Evolutionary conservation across 1,139 yeast genomes (phyloP), one percentile per base, ranked within the genome.

Genomic region (Geotrichum reessii): DNA sequence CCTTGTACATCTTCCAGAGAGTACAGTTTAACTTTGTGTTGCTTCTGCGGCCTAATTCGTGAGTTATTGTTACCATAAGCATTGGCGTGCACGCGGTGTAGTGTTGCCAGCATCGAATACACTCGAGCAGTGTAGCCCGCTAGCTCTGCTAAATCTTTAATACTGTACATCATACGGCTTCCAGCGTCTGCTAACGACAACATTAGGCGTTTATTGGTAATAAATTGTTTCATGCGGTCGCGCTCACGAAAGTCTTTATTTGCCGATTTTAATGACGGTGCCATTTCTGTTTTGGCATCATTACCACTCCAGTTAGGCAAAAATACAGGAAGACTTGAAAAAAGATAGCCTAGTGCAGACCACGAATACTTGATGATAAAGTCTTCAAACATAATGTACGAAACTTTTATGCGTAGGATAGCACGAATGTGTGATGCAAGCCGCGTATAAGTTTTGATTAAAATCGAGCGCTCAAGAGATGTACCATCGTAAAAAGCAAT

Each of bases 151-250:
- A 92, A 81, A 72, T 91, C 97, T 71, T 92, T 91, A 65, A 91
- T 87, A 1, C 97, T 90, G 71, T 90, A 90, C 97, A 92, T 91
- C 76, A 92, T 80, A 64, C 97, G 80, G n/a, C 96, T 88, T 6
- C 97, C 97, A 0, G 98, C 97, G 74, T 92, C 98, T 0, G 97
- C 97, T 69, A 92, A 79, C 5, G 95, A 86, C 66, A 92, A 79
- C 88, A 92, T 85, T 65, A 92, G 80, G 67, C 97, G 80, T 74
- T 92, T 92, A 76, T 91, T 92, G 60, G 91, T 91, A 66, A 91
- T 87, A 66, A 91, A 92, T 66, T 88, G 92, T 66, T 90, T 85
- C 91, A 92, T 90, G 42, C 76, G 66, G 47, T 68, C 68, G n/a
- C 69, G 65, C 59, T 71, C 74, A 9, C 63, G 61, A 60, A 64